A percentile compares a stretch with the other conserved stretches of the same genome.
Evolutionary conservation across 108 stramenopile genomes (phyloP).

Genomic region (Discostella stelligeroides): DNA sequence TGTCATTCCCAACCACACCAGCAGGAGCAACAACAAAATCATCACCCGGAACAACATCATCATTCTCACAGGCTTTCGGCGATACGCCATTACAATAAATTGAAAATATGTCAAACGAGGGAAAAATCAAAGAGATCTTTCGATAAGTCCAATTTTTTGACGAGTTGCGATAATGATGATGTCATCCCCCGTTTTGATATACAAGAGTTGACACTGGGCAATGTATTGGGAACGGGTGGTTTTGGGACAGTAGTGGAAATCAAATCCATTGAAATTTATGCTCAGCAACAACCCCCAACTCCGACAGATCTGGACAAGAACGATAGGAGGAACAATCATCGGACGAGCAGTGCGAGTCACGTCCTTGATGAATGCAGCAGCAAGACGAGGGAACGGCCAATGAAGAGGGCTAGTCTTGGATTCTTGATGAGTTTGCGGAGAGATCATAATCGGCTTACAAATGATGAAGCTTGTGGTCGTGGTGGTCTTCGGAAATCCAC

Average conservation of each 20-base stretch:
- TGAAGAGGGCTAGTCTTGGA: not conserved
- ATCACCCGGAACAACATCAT: conserved; percentile 6
- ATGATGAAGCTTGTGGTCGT: too few species aligned
- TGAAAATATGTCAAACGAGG: conserved; percentile 19
- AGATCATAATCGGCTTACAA: not conserved
- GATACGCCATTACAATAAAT: not conserved
- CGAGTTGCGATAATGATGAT: too few species aligned
- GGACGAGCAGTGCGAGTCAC: not conserved
- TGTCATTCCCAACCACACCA: not conserved
- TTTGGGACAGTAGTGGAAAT: conserved; percentile 86
- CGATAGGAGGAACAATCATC: not conserved
- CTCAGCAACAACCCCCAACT: conserved; percentile 2
- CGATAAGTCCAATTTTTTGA: conserved; percentile 18
- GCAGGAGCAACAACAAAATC: not conserved
- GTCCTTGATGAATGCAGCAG: too few species aligned
- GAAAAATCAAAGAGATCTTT: conserved; percentile 17
- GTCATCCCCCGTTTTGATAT: conserved; percentile 55
- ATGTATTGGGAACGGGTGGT: conserved; percentile 71
- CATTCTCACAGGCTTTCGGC: too few species aligned
- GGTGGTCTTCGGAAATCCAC: too few species aligned
- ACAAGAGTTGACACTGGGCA: conserved; percentile 63
- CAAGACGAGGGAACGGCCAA: not conserved
- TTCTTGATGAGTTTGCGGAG: not conserved
- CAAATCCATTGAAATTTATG: conserved; percentile 4
- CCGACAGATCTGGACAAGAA: not conserved